A percentile compares a stretch with the other conserved stretches of the same genome.
These are phyloP conservation scores for Boechera divaricarpa DNA, from an alignment of 345 rosid species.

Conservation along the genomic window DNA sequence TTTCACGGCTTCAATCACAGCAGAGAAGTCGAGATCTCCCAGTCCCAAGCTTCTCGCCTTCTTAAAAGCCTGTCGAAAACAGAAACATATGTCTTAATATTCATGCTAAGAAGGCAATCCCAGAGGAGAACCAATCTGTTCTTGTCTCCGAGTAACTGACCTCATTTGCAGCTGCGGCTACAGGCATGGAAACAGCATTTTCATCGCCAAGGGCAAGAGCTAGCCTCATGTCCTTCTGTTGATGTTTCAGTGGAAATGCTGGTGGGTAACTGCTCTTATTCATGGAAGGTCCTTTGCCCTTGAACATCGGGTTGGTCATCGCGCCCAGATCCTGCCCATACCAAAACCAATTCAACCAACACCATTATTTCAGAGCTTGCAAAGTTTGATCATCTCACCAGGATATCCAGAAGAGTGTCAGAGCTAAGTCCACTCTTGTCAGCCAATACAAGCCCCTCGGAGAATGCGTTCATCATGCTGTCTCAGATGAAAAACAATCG, in stretches of 20 bases:
- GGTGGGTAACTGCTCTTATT: conserved; percentile 66
- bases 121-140: conserved; percentile 7
- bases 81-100: not conserved
- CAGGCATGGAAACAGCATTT: conserved; percentile 86
- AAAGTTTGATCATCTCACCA: conserved; percentile 60
- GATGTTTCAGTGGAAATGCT: conserved; percentile 90
- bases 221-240: conserved; percentile 93
- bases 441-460: conserved; percentile 89
- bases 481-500: not conserved
- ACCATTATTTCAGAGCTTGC: not conserved
- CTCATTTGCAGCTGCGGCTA: conserved; percentile 95
- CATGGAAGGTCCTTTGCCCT: conserved; percentile 87
- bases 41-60: conserved; percentile 90
- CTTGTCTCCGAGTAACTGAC: conserved; percentile 41
- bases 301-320: conserved; percentile 83
- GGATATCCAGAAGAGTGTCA: conserved; percentile 65
- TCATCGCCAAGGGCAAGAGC: conserved; percentile 99
- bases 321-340: conserved; percentile 77
- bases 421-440: conserved; percentile 82
- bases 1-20: conserved; percentile 77
- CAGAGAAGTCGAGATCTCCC: conserved; percentile 89
- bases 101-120: not conserved
- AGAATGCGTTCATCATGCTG: conserved; percentile 93
- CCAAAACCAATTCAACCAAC: conserved; percentile 14
- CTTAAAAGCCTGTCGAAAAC: conserved; percentile 70